Base-by-base conservation (phyloP, 208 protist species). In the Crithidia expoeki region DNA sequence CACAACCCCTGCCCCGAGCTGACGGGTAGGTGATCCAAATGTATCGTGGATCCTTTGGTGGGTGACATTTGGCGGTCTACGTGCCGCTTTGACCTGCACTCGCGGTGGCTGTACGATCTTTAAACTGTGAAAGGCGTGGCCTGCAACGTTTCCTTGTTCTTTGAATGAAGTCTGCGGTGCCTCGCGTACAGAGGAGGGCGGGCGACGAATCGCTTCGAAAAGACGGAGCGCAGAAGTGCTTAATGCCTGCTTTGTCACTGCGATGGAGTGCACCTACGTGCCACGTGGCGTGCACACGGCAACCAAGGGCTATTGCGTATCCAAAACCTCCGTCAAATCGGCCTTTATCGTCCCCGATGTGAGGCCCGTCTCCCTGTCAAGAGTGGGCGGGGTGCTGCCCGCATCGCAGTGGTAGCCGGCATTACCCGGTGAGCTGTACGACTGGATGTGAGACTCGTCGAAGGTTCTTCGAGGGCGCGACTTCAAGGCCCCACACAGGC, bases 61-160 rank as follows among this genome's bases (percentile, higher is more conserved):
- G 32, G n/a, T 4, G 19, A 34, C 5, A 23, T 4, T 19, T 71
- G 72, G 72, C 33, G 55, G 14, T 14, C 61, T 25, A 30, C 62
- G 32, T 66, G 72, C 44, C 47, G 60, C 50, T 78, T 78, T 40
- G 62, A 71, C 51, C 46, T 64, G 21, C 57, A 78, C n/a, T 65
- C 65, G 33, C 40, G 57, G 42, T 28, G 19, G 12, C 1, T 42
- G 23, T 47, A 56, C 3, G 62, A 63, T 56, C 40, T 60, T 33
- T 46, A 47, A 46, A 70, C 52, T 44, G 28, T 60, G 47, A 70
- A 65, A 44, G 25, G 47, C 46, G 9, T 70, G 21, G 32, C 56
- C 6, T 34, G 30, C 17, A 36, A 32, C 2, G 32, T 46, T 7
- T 56, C 47, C n/a, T n/a, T n/a, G 7, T 28, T 56, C 32, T 66